Percentiles rank a stretch among this genome's conserved stretches.
Evolutionary conservation across 805 yeast species (phyloP).

Genomic region (Yarrowia divulgata): DNA sequence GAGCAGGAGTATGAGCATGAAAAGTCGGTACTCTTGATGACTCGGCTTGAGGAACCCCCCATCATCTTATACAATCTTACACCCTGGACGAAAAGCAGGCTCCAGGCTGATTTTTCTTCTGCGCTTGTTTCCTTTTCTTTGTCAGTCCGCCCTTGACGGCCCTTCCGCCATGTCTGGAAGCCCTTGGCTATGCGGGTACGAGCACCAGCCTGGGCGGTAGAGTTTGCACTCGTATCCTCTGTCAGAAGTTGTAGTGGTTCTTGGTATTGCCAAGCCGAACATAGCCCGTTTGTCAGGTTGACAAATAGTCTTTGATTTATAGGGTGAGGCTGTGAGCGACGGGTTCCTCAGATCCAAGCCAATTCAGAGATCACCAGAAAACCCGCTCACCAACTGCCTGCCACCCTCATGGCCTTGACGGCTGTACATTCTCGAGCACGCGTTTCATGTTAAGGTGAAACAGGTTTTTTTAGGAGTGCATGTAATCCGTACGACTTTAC

Average conservation of each 20-base stretch:
- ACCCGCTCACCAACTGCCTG: too few relatives aligned
- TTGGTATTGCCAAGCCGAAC: constrained; percentile 28
- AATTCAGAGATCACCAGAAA: too few relatives aligned
- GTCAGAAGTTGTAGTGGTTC: constrained; percentile 11
- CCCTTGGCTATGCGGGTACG: background rate
- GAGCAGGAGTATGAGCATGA: constrained; percentile 15
- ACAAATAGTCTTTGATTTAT: background rate
- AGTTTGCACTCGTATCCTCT: background rate
- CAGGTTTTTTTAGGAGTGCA: constrained; percentile 31
- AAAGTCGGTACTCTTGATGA: too few relatives aligned
- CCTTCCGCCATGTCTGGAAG: constrained; percentile 24
- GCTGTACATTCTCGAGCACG: too few relatives aligned
- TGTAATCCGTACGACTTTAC: background rate
- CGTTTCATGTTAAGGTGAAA: constrained; percentile 36
- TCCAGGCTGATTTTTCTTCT: background rate
- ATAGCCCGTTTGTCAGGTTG: constrained; percentile 2
- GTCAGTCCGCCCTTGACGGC: background rate
- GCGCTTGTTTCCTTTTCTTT: constrained; percentile 8
- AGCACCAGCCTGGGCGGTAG: background rate
- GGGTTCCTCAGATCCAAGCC: too few relatives aligned
- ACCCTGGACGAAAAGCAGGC: background rate
- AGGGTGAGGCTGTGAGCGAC: background rate
- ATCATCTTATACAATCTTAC: constrained; percentile 2
- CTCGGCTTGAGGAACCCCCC: too few relatives aligned
- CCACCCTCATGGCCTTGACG: too few relatives aligned